Evolutionary conservation across 257 asterid genomes (phyloP).

Genomic region (Nicotiana paniculata): DNA sequence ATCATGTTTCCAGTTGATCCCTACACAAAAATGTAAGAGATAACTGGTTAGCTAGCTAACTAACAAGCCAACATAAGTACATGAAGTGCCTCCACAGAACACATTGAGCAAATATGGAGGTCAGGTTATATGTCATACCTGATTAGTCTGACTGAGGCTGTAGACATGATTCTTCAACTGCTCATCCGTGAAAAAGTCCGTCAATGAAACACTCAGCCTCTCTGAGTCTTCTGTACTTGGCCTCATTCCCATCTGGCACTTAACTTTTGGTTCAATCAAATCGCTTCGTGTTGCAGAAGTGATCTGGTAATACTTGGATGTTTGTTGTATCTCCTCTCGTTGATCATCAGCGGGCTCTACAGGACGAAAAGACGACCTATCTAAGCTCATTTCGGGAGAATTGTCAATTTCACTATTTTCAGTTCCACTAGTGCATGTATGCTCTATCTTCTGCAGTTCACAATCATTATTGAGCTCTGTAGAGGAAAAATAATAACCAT

Average conservation of each 20-base stretch:
- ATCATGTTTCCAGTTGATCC: conserved; percentile 14
- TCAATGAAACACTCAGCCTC: conserved; percentile 43
- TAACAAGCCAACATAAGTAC: neutral
- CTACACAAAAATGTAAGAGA: conserved; percentile 9
- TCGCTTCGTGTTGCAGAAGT: conserved; percentile 15
- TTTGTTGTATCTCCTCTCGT: conserved; percentile 20
- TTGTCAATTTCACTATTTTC: conserved; percentile 10
- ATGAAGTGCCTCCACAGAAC: neutral
- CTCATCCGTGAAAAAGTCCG: conserved; percentile 52
- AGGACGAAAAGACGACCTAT: conserved; percentile 14
- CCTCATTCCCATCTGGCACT: conserved; percentile 13
- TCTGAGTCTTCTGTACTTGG: conserved; percentile 19
- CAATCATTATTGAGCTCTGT: conserved; percentile 21
- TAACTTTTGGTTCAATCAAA: conserved; percentile 12
- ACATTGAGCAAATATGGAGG: neutral
- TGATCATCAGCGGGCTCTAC: conserved; percentile 11
- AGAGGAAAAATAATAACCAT: conserved; percentile 19
- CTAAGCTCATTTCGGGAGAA: conserved; percentile 21
- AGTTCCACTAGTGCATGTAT: conserved; percentile 8
- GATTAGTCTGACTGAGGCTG: conserved; percentile 36
- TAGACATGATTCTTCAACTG: conserved; percentile 51
- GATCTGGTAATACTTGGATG: conserved; percentile 12
- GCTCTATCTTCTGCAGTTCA: conserved; percentile 18
- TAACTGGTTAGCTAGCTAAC: neutral
- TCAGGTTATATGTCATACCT: conserved; percentile 35